Evolutionary conservation across 345 rosid genomes (phyloP), one percentile per base, ranked within the genome.

Genomic region (Noccaea caerulescens): DNA sequence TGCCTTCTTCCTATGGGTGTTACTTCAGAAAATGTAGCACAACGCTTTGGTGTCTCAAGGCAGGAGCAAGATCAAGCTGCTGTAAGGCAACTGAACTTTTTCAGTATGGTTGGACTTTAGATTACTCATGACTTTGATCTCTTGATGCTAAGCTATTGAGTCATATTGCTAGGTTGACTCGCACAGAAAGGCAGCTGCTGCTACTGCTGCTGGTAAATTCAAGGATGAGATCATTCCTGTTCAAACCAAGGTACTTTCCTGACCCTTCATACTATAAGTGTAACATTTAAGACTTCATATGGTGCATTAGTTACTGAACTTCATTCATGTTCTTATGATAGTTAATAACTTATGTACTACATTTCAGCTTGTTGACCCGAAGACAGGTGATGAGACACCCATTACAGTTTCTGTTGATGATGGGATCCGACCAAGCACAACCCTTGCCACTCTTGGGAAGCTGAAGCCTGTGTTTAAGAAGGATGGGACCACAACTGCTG

Each of bases 51-150:
- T 51, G 97, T 95, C 58, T 78, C 94, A 36, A 86, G 97, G 86
- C 83, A 84, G 78, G 98, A 95, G 83, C 99, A 95, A 79, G 99
- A 95, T 75, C 98, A 92, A 82, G 99, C 98, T 72, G 99, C 99
- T 37, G 99, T 95, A 76, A 82, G 97, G 79, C 23, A 38, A 58
- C 59, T 73, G 11, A 61, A 46, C 32, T 9, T 73, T 18, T 58
- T 66, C 12, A 70, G 58, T 66, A 11, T 70, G 8, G 34, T 38
- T 56, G 49, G 57, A 45, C 47, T 49, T 57, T 50, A 20, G 16
- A 34, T 68, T 20, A 33, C 57, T 3, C 1, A 33, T 56, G 46
- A 20, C 3, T 70, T 20, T 49, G 54, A 42, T 41, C 62, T 25
- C 66, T 7, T 0, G 23, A 23, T 34, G 47, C 37, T 70, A 41